phyloP scores from a whole-genome alignment of 306 rosid genomes.

The Vicia villosa region DNA sequence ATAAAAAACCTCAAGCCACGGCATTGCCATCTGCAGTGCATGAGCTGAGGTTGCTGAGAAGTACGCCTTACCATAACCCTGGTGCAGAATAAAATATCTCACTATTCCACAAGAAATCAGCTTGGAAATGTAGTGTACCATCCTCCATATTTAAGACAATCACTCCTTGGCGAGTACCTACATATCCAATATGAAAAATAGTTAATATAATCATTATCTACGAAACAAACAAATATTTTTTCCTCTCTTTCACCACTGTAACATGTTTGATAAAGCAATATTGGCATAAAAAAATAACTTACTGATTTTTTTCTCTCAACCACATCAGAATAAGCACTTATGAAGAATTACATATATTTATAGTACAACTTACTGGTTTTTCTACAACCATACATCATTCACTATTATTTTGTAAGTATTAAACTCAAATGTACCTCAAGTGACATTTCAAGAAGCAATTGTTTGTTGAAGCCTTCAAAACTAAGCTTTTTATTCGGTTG shows the following conservation, averaged over 20 bases:
- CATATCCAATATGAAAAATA: slow-evolving; percentile 36
- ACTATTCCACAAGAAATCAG: slow-evolving; percentile 42
- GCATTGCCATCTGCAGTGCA: slow-evolving; percentile 97
- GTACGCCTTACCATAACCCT: too few species aligned
- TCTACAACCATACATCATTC: too few species aligned
- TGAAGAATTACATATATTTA: too few species aligned
- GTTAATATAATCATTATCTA: slow-evolving; percentile 6
- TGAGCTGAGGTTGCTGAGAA: slow-evolving; percentile 96
- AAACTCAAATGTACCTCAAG: too few species aligned
- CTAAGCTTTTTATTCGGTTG: too few species aligned
- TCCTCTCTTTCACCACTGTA: too few species aligned
- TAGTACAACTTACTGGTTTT: too few species aligned
- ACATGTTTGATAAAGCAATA: slow-evolving; percentile 16
- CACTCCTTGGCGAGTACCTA: slow-evolving; percentile 93
- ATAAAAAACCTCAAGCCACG: slow-evolving; percentile 82
- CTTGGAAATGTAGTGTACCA: slow-evolving; percentile 87
- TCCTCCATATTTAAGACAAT: slow-evolving; percentile 89
- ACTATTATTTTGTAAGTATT: too few species aligned
- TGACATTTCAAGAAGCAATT: too few species aligned
- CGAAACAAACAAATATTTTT: not conserved
- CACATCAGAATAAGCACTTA: too few species aligned
- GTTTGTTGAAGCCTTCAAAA: too few species aligned
- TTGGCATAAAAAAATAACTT: slow-evolving; percentile 17
- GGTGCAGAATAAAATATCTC: slow-evolving; percentile 35
- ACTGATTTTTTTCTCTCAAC: too few species aligned